Evolutionary conservation across 257 asterid species (phyloP).

Genomic region (Solanum gandarillasii): DNA sequence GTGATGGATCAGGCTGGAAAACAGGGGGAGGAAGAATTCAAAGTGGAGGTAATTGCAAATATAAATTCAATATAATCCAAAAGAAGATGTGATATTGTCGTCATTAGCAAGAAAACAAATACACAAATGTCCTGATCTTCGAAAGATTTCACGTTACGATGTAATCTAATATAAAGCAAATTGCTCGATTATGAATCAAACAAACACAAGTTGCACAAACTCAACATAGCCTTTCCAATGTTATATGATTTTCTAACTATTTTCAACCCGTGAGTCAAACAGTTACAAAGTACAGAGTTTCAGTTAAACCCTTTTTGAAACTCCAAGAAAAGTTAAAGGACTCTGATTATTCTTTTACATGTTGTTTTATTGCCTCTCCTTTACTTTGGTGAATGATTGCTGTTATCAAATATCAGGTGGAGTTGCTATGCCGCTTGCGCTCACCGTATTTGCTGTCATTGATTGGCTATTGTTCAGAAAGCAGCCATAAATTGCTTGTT

Average conservation of each 20-base stretch:
- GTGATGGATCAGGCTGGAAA: constrained; percentile 86
- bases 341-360: background rate
- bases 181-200: background rate
- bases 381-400: background rate
- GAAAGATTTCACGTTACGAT: background rate
- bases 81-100: background rate
- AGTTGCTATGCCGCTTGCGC: constrained; percentile 55
- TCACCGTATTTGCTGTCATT: constrained; percentile 66
- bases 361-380: background rate
- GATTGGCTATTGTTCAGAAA: constrained; percentile 74
- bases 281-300: background rate
- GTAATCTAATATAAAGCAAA: background rate
- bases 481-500: constrained; percentile 64
- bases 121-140: background rate
- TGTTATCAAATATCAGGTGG: constrained; percentile 42
- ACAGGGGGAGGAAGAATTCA: constrained; percentile 86
- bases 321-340: background rate
- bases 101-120: background rate
- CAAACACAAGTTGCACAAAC: background rate
- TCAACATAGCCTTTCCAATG: background rate
- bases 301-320: background rate
- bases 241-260: background rate
- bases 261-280: background rate
- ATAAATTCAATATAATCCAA: background rate
- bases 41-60: constrained; percentile 49